Percentiles rank a stretch among this genome's conserved stretches.
phyloP scores from a whole-genome alignment of 1,284 basidiomycete species.

The Pyrrhoderma noxium region DNA sequence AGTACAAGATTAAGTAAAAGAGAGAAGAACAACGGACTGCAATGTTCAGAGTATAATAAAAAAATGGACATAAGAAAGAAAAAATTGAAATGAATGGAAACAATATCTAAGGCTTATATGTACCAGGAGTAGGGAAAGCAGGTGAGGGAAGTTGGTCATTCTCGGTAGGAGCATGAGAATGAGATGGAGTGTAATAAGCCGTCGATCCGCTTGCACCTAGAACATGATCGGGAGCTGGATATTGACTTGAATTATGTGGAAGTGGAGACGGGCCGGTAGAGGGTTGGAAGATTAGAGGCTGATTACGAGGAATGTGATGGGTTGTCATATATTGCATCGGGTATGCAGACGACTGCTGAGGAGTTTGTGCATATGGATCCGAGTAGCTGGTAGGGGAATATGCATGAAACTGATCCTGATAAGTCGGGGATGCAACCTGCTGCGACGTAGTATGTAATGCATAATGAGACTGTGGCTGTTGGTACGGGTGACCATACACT shows the following conservation, averaged over 20 bases:
- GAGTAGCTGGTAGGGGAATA: neutral
- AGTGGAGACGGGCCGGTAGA: slow-evolving; percentile 1
- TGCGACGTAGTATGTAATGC: neutral
- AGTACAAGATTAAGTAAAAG: neutral
- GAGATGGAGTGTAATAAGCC: slow-evolving; percentile 12
- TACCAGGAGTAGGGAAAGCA: slow-evolving; percentile 6
- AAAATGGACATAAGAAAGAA: neutral
- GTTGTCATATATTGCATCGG: too few species aligned
- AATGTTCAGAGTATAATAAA: neutral
- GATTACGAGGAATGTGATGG: too few species aligned
- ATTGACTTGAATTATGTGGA: neutral
- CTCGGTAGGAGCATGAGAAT: slow-evolving; percentile 12
- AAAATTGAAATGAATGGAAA: neutral
- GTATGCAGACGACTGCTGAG: too few species aligned
- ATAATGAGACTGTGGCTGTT: neutral
- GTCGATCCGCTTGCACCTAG: slow-evolving; percentile 10
- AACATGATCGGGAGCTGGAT: slow-evolving; percentile 1
- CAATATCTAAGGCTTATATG: slow-evolving; percentile 7
- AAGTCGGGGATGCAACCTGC: too few species aligned
- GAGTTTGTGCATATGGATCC: too few species aligned
- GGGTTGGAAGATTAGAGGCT: neutral
- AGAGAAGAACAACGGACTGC: neutral
- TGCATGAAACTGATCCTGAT: neutral
- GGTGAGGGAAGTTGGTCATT: slow-evolving; percentile 3
- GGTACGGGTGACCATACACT: slow-evolving; percentile 1